Base-by-base conservation (phyloP, 345 rosid genomes). In the Leavenworthia alabamica region DNA sequence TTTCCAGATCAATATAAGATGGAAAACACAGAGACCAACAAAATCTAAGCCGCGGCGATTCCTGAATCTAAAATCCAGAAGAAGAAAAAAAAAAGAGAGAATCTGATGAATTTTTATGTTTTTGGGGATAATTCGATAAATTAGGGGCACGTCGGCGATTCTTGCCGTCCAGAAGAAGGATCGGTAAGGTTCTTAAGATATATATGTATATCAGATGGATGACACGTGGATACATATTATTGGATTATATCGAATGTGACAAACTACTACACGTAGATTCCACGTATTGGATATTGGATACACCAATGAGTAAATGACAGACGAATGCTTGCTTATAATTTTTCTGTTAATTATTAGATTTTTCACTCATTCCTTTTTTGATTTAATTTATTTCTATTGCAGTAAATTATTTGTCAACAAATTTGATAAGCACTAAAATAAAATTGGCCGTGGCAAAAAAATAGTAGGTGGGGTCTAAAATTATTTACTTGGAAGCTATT, bases 101-200 rank as follows among this genome's bases (percentile, higher is more conserved):
- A 51, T 57, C 56, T 57, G 61, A 12, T 36, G 40, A 36, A 36
- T 12, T 4, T 35, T 12, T 12, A 13, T 12, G n/a, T 12, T 12
- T 12, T 12, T 4, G 40, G 44, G 52, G 60, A 43, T 59, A 64
- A 52, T 53, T 53, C 64, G 65, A 58, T 42, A 19, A 64, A 42
- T 10, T 12, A 22, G 52, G 72, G 75, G 59, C 72, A 43, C 74
- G 62, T 55, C 68, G 77, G 58, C 76, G 77, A 68, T 79, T 79
- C 75, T 71, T 71, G 60, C 61, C 83, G 65, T 73, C 66, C 66
- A 48, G 58, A 65, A 42, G 19, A 60, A 48, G 73, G 58, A 29
- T 62, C 28, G 10, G 27, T 10, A 5, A 19, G 37, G 2, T 31
- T 43, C 40, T 44, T 6, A 8, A 56, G 56, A 27, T 64, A 19